phyloP scores from a whole-genome alignment of 352 stramenopile species.

The Phytopythium delawarense region DNA sequence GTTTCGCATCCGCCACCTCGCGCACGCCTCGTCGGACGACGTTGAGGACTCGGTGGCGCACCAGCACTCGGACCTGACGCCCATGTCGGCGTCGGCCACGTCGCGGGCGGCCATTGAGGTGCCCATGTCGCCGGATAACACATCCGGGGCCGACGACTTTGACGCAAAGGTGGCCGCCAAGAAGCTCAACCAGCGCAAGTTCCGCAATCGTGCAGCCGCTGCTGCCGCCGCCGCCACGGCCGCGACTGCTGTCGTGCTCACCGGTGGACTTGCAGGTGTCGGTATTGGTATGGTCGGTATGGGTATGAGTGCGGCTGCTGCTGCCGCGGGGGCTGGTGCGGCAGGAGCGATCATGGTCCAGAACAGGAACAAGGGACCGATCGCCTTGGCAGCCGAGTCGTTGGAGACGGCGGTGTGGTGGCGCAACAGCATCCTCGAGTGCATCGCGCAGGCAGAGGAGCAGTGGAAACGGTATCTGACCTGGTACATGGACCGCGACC shows the following conservation, averaged over 20 bases:
- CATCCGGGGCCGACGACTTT: slow-evolving; percentile 21
- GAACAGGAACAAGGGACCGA: slow-evolving; percentile 61
- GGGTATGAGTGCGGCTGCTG: slow-evolving; percentile 73
- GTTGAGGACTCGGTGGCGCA: slow-evolving; percentile 27
- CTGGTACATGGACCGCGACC: slow-evolving; percentile 84
- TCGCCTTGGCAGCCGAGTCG: slow-evolving; percentile 77
- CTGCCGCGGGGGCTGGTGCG: slow-evolving; percentile 66
- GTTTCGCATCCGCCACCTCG: slow-evolving; percentile 70
- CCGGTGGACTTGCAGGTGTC: slow-evolving; percentile 68
- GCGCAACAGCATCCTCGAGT: slow-evolving; percentile 83
- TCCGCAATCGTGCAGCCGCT: slow-evolving; percentile 58
- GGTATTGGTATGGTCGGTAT: slow-evolving; percentile 76
- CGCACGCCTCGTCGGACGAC: slow-evolving; percentile 43
- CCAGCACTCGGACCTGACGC: slow-evolving; percentile 17
- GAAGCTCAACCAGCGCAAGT: slow-evolving; percentile 44
- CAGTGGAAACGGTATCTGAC: slow-evolving; percentile 84
- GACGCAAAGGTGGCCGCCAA: slow-evolving; percentile 45
- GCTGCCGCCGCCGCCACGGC: slow-evolving; percentile 69
- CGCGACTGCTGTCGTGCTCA: slow-evolving; percentile 74
- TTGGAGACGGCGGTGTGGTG: slow-evolving; percentile 82
- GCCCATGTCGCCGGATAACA: slow-evolving; percentile 24
- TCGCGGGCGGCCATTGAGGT: slow-evolving; percentile 23
- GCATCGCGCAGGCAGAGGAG: slow-evolving; percentile 77
- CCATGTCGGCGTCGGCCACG: slow-evolving; percentile 14
- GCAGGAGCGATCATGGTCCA: slow-evolving; percentile 70